Conservation (phyloP, 768 basidiomycete species). For the Sporobolomyces pararoseus region DNA sequence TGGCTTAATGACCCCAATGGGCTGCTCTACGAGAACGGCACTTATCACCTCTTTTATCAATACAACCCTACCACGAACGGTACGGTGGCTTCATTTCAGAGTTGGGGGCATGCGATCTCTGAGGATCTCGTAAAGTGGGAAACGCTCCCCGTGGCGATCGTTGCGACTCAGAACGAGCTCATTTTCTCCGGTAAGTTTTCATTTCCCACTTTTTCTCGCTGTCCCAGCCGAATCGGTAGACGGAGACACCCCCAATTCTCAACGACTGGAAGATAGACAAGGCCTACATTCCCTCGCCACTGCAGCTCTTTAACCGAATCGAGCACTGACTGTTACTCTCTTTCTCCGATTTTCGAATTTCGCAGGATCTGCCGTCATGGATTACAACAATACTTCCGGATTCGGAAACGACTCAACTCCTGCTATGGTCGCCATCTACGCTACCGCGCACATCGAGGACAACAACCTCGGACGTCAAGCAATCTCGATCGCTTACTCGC, state of each 20-base stretch:
- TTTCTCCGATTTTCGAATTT: too few relatives aligned
- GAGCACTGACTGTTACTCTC: too few relatives aligned
- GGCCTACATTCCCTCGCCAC: too few relatives aligned
- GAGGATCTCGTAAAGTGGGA: slow-evolving; percentile 47
- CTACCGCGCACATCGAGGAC: slow-evolving; percentile 33
- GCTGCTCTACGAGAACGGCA: slow-evolving; percentile 43
- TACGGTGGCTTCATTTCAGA: slow-evolving; percentile 28
- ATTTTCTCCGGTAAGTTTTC: too few relatives aligned
- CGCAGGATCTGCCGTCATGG: slow-evolving; percentile 45
- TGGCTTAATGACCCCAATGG: slow-evolving; percentile 47
- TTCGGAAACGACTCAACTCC: slow-evolving; percentile 41
- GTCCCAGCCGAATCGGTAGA: too few relatives aligned
- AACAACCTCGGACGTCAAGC: slow-evolving; percentile 43
- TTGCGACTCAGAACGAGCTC: slow-evolving; percentile 40
- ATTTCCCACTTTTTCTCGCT: too few relatives aligned
- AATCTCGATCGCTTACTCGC: slow-evolving; percentile 45
- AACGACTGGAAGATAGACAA: too few relatives aligned
- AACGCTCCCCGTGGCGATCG: slow-evolving; percentile 47
- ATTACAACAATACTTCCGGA: slow-evolving; percentile 47
- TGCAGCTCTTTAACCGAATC: too few relatives aligned
- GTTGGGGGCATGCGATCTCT: slow-evolving; percentile 49
- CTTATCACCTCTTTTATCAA: slow-evolving; percentile 49
- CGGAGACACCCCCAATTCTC: too few relatives aligned
- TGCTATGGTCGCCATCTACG: slow-evolving; percentile 48
- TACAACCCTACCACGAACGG: slow-evolving; percentile 23